A percentile compares a stretch with the other conserved stretches of the same genome.
phyloP scores from a whole-genome alignment of 2,329 filamentous ascomycete species.

The Geosmithia flava region DNA sequence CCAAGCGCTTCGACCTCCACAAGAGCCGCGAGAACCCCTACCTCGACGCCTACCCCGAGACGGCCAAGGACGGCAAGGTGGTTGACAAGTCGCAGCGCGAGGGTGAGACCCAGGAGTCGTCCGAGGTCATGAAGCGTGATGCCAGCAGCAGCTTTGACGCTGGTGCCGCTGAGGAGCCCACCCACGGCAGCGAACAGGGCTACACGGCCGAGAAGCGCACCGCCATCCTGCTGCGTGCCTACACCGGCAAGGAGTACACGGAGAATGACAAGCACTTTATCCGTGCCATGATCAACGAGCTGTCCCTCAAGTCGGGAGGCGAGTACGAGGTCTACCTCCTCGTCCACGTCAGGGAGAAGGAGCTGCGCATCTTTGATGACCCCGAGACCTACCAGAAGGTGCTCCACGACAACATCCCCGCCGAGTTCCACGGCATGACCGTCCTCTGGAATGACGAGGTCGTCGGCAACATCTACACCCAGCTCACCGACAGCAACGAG shows the following conservation, averaged over 20 bases:
- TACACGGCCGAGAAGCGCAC: conserved; percentile 40
- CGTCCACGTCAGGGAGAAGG: conserved; percentile 61
- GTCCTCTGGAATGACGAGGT: conserved; percentile 64
- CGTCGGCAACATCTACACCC: conserved; percentile 67
- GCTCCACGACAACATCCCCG: conserved; percentile 50
- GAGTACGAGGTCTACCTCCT: conserved; percentile 73
- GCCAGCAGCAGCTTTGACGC: neutral
- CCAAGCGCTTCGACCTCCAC: conserved; percentile 43
- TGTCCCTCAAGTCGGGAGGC: conserved; percentile 62
- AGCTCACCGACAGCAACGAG: conserved; percentile 49
- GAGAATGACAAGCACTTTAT: conserved; percentile 70
- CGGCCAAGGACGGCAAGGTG: conserved; percentile 4
- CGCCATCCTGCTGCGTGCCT: conserved; percentile 64
- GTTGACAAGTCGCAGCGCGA: neutral
- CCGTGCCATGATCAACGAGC: conserved; percentile 66
- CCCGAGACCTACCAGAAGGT: conserved; percentile 45
- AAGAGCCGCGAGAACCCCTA: conserved; percentile 28
- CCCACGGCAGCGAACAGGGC: conserved; percentile 4
- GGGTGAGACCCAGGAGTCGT: neutral
- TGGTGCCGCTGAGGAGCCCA: conserved; percentile 4
- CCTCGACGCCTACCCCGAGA: conserved; percentile 26
- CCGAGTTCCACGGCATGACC: conserved; percentile 58
- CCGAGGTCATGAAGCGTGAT: conserved; percentile 6
- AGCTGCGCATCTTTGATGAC: conserved; percentile 45
- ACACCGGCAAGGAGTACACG: conserved; percentile 62